Base-by-base conservation (phyloP, 2,329 filamentous ascomycete species). In the Didymella pinodella region DNA sequence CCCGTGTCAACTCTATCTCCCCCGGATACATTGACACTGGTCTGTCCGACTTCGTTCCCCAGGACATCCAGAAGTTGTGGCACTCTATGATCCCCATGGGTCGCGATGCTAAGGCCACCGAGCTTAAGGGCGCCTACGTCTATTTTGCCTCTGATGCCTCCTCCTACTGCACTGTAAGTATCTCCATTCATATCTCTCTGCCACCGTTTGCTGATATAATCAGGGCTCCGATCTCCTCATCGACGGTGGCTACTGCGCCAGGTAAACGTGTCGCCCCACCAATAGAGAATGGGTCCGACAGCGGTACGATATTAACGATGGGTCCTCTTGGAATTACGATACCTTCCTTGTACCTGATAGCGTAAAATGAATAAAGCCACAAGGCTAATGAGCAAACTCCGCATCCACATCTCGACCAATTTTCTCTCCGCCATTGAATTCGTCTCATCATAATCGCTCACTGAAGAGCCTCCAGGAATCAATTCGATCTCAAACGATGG, bases 41-140 rank as follows among this genome's bases (percentile, higher is more conserved):
- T 61, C 79, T 89, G 51, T 86, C 84, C 61, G 86, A 89, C 77
- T 89, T 89, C 69, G 85, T 89, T 32, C 81, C 83, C 57, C 74
- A 86, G 79, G 89, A 91, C 67, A 88, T 85, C 3, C 91, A 91
- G 83, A 82, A 85, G 44, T 82, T 90, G 58, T 93, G 91, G 89
- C 87, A 86, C 73, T 86, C 88, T 70, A 93, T 90, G 84, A 93
- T 89, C 40, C 90, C 90, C 10, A 90, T 95, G 87, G 90, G 86
- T 47, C 85, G 92, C 65, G 89, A 93, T 72, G 92, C 89, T 26
- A 83, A 89, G 67, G 85, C 86, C 2, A 85, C 86, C 60, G 92
- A 96, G 81, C 82, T 96, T 67, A 93, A 94, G 81, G 92, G 91
- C 20, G 89, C 89, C 18, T 96, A 90, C 75, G 78, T 96, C 47